Evolutionary conservation across 371 early-diverging fungal genomes (phyloP).

Genomic region (Syncephalastrum sp.): DNA sequence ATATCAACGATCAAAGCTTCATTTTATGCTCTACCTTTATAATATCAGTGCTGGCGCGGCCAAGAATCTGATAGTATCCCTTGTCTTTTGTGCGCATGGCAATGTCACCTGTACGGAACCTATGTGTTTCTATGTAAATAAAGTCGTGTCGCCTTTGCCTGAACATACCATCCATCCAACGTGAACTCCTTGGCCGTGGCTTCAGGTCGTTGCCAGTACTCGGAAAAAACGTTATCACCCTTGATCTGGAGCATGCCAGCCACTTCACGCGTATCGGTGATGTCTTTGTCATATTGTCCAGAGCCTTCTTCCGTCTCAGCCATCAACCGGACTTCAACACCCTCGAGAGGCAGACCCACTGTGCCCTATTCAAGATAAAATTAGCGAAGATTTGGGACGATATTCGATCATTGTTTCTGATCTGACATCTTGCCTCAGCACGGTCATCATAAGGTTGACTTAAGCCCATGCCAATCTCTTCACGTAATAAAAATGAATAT

Average conservation of each 20-base stretch:
- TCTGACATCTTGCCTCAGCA: constrained; percentile 31
- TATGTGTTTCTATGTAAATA: constrained; percentile 12
- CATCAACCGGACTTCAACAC: constrained; percentile 65
- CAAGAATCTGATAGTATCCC: constrained; percentile 71
- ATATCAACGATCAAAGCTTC: too few relatives aligned
- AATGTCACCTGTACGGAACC: constrained; percentile 83
- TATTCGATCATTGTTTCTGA: too few relatives aligned
- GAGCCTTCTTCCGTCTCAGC: constrained; percentile 38
- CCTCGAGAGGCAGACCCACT: constrained; percentile 79
- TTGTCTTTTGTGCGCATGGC: constrained; percentile 47
- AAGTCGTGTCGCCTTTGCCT: background rate
- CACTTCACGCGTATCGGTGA: constrained; percentile 45
- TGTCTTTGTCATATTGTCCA: constrained; percentile 34
- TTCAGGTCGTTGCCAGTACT: constrained; percentile 75
- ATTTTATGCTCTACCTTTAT: constrained; percentile 57
- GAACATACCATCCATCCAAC: constrained; percentile 63
- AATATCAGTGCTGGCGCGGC: constrained; percentile 81
- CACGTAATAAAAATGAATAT: background rate
- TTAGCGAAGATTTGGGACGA: too few relatives aligned
- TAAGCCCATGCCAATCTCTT: constrained; percentile 87
- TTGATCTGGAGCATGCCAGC: constrained; percentile 74
- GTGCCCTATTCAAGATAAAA: constrained; percentile 41
- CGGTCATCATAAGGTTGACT: constrained; percentile 64
- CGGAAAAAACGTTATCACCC: constrained; percentile 69
- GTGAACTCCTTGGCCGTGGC: constrained; percentile 74